phyloP scores from a whole-genome alignment of 164 flowering plant species.

The Vitis rotundifolia region DNA sequence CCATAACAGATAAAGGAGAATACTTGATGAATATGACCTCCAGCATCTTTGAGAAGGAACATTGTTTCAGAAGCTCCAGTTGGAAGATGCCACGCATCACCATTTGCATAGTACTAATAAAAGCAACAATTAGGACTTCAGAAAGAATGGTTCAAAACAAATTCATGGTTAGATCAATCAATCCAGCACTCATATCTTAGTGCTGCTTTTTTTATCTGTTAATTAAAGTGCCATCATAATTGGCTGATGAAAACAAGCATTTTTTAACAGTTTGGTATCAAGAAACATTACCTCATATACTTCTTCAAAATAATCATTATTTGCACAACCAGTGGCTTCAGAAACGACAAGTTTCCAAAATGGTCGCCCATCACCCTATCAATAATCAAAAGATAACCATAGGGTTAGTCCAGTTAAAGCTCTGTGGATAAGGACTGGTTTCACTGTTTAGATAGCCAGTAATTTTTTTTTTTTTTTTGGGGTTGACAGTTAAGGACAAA shows the following conservation, averaged over 20 bases:
- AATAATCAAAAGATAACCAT: background rate
- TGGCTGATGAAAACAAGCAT: constrained; percentile 1
- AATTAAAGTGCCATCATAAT: background rate
- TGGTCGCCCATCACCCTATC: constrained; percentile 90
- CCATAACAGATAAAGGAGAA: constrained; percentile 13
- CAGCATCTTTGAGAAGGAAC: constrained; percentile 61
- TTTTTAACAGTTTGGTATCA: background rate
- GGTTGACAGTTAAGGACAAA: too few species aligned
- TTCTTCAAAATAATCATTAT: constrained; percentile 84
- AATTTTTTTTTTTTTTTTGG: too few species aligned
- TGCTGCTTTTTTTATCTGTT: too few species aligned
- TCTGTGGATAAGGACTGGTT: background rate
- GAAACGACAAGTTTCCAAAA: constrained; percentile 93
- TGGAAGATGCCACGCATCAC: constrained; percentile 89
- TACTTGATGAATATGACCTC: constrained; percentile 60
- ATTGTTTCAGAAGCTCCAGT: constrained; percentile 67
- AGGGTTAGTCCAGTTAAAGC: background rate
- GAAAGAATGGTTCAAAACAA: constrained; percentile 7
- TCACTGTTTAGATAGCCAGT: too few species aligned
- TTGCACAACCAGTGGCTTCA: constrained; percentile 85
- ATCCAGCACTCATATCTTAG: background rate
- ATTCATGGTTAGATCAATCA: background rate
- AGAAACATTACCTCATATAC: constrained; percentile 70
- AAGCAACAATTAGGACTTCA: constrained; percentile 18
- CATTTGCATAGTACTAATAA: constrained; percentile 77